Evolutionary conservation across 2,329 filamentous ascomycete species (phyloP).

Genomic region (Trichoderma koningiopsis): DNA sequence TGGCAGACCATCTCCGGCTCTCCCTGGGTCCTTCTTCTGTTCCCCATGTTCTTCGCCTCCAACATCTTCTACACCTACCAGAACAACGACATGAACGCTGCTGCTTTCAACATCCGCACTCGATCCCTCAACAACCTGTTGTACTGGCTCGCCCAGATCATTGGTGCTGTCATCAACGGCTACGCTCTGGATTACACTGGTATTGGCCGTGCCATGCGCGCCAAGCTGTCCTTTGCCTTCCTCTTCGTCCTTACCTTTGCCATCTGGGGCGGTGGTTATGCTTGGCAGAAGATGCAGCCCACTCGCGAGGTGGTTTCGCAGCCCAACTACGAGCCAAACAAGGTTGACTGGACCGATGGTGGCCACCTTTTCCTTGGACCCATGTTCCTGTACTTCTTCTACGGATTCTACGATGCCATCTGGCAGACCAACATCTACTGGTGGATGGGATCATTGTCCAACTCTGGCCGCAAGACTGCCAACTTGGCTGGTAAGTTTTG

Average conservation of each 20-base stretch:
- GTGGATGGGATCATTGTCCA: constrained; percentile 85
- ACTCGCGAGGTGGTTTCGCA: constrained; percentile 45
- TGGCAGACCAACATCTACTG: constrained; percentile 77
- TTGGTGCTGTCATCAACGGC: constrained; percentile 54
- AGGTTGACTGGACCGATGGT: constrained; percentile 65
- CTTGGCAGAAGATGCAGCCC: constrained; percentile 67
- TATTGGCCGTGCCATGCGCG: constrained; percentile 70
- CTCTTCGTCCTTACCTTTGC: constrained; percentile 72
- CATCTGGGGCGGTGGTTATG: constrained; percentile 83
- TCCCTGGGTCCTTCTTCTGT: constrained; percentile 67
- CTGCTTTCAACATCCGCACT: constrained; percentile 56
- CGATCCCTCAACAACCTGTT: constrained; percentile 57
- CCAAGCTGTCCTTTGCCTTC: constrained; percentile 65
- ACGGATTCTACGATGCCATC: constrained; percentile 83
- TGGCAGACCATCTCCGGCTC: constrained; percentile 71
- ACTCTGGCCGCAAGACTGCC: constrained; percentile 87
- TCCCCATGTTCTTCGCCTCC: constrained; percentile 58
- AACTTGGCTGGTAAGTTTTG: constrained; percentile 72
- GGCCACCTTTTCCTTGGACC: constrained; percentile 67
- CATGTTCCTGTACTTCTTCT: constrained; percentile 89
- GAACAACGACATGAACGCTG: constrained; percentile 59
- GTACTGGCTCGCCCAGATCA: constrained; percentile 60
- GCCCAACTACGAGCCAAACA: constrained; percentile 30
- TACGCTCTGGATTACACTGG: constrained; percentile 65
- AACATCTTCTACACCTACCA: constrained; percentile 61